Conservation (phyloP, 2,329 filamentous ascomycete genomes). For the Colletotrichum scovillei region DNA sequence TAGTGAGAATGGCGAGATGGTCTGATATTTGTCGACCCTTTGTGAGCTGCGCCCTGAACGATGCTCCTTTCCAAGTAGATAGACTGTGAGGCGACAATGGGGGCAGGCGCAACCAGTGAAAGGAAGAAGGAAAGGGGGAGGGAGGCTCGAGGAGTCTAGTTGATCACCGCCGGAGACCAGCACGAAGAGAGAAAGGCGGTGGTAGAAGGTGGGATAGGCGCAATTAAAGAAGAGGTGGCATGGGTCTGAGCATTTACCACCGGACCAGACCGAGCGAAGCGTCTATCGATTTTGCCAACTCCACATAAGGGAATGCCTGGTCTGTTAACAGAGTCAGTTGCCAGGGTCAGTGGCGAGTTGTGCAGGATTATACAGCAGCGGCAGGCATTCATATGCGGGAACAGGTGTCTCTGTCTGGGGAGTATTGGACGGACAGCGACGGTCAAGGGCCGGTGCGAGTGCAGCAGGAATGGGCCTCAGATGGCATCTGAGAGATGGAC, state of each 20-base stretch:
- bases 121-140: conserved; percentile 19
- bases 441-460: neutral
- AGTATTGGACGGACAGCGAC: conserved; percentile 10
- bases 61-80: neutral
- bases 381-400: conserved; percentile 19
- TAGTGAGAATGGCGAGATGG: neutral
- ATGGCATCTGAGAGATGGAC: conserved; percentile 31
- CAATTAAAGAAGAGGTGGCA: conserved; percentile 33
- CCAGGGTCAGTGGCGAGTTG: conserved; percentile 31
- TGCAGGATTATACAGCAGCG: conserved; percentile 16
- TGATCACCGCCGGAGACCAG: conserved; percentile 29
- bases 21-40: conserved; percentile 12
- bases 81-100: neutral
- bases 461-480: conserved; percentile 25
- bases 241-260: conserved; percentile 30
- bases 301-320: conserved; percentile 30
- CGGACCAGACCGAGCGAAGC: conserved; percentile 34
- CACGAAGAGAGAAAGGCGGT: conserved; percentile 18
- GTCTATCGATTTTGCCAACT: conserved; percentile 26
- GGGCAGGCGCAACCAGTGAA: conserved; percentile 6
- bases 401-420: conserved; percentile 24
- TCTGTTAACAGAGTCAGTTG: conserved; percentile 25
- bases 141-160: conserved; percentile 20
- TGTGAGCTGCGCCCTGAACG: neutral
- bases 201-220: conserved; percentile 28